A percentile compares a stretch with the other conserved stretches of the same genome.
Conservation (phyloP, 345 rosid species). For the Eucalyptus curtisii region DNA sequence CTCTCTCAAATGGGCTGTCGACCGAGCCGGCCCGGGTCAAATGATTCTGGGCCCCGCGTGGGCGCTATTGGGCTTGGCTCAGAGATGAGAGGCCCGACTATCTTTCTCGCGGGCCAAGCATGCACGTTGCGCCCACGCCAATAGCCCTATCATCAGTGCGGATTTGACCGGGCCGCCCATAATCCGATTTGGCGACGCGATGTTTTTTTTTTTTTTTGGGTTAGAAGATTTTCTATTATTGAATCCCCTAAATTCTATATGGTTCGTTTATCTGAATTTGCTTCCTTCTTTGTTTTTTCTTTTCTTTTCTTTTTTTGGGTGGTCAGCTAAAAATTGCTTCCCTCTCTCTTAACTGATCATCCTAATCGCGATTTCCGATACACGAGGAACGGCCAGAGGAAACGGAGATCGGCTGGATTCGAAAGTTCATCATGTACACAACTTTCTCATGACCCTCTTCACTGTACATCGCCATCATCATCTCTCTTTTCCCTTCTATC, state of each 20-base stretch:
- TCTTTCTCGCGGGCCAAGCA: background rate
- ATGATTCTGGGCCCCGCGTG: background rate
- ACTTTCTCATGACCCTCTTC: background rate
- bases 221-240: background rate
- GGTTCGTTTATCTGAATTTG: background rate
- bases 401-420: background rate
- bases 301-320: fast-evolving
- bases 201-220: fast-evolving
- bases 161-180: background rate
- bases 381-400: background rate
- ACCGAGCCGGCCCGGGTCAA: background rate
- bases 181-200: background rate
- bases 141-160: no score
- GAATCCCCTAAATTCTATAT: background rate
- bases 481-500: background rate
- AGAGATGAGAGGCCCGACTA: background rate
- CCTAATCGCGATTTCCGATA: background rate
- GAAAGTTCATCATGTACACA: background rate
- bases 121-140: no score
- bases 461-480: background rate
- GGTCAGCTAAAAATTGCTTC: background rate
- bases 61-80: background rate
- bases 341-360: background rate
- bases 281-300: background rate
- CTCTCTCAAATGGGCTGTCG: fast-evolving